A percentile compares a stretch with the other conserved stretches of the same genome.
Evolutionary conservation across 345 rosid genomes (phyloP).

Genomic region (Citropsis articulata): DNA sequence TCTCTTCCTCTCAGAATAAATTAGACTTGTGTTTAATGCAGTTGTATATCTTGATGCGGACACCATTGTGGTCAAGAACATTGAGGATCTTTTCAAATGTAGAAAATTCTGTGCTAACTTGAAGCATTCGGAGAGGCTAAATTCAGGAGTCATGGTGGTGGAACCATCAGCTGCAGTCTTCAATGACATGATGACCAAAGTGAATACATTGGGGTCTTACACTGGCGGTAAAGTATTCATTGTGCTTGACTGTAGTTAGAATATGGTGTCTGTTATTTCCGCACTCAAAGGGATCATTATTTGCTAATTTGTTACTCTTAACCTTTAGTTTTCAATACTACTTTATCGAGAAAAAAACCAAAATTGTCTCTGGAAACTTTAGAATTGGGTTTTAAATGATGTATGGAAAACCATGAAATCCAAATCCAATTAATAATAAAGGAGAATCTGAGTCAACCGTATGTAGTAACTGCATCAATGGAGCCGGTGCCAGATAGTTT

Average conservation of each 20-base stretch:
- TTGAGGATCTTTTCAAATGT: constrained; percentile 82
- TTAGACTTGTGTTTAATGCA: constrained; percentile 27
- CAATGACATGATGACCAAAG: constrained; percentile 84
- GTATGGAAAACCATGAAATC: not conserved
- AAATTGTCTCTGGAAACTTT: not conserved
- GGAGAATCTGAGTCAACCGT: not conserved
- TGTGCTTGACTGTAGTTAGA: not conserved
- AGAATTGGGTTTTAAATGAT: not conserved
- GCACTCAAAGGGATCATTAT: not conserved
- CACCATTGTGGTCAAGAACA: constrained; percentile 89
- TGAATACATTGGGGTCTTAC: constrained; percentile 70
- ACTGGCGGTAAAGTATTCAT: constrained; percentile 60
- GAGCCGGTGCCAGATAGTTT: not conserved
- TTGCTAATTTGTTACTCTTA: not conserved
- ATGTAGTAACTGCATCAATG: not conserved
- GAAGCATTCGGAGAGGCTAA: constrained; percentile 94
- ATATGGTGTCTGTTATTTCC: not conserved
- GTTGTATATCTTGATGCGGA: constrained; percentile 97
- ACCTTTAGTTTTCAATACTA: not conserved
- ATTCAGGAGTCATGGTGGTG: constrained; percentile 97
- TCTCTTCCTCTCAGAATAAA: not conserved
- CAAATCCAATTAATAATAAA: not conserved
- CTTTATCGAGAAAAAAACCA: not conserved
- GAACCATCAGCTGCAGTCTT: constrained; percentile 82
- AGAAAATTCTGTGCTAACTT: constrained; percentile 84